A percentile compares a stretch with the other conserved stretches of the same genome.
Evolutionary conservation across 2,329 filamentous ascomycete species (phyloP).

Genomic region (Elsinoe perseae): DNA sequence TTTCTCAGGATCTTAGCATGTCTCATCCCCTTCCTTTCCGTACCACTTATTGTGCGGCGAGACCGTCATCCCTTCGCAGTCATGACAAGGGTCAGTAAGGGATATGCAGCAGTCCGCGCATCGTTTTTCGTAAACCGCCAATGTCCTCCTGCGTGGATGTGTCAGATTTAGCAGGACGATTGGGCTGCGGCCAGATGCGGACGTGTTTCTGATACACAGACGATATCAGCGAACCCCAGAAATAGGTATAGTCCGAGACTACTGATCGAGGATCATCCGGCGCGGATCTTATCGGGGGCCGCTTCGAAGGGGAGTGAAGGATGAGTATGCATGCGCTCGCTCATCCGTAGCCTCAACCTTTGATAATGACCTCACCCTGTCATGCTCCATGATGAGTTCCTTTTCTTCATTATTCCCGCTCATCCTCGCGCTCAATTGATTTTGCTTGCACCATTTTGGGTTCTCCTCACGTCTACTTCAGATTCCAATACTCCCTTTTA

Average conservation of each 20-base stretch:
- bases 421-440: constrained; percentile 1
- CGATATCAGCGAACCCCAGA: constrained; percentile 2
- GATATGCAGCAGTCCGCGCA: not conserved
- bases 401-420: not conserved
- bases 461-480: not conserved
- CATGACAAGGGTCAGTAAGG: not conserved
- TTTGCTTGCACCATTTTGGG: constrained; percentile 1
- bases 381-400: not conserved
- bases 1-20: constrained; percentile 5
- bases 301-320: not conserved
- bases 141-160: not conserved
- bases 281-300: constrained; percentile 13
- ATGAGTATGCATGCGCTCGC: not conserved
- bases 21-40: constrained; percentile 4
- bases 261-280: constrained; percentile 3
- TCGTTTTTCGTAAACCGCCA: not conserved
- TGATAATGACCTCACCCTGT: constrained; percentile 12
- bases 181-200: constrained; percentile 1
- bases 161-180: not conserved
- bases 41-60: not conserved
- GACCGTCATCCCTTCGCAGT: not conserved
- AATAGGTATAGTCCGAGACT: constrained; percentile 4
- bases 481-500: constrained; percentile 13
- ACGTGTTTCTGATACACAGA: constrained; percentile 12
- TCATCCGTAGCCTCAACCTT: constrained; percentile 10